Evolutionary conservation across 1,284 basidiomycete species (phyloP), one percentile per base, ranked within the genome.

Genomic region (Naganishia cerealis): DNA sequence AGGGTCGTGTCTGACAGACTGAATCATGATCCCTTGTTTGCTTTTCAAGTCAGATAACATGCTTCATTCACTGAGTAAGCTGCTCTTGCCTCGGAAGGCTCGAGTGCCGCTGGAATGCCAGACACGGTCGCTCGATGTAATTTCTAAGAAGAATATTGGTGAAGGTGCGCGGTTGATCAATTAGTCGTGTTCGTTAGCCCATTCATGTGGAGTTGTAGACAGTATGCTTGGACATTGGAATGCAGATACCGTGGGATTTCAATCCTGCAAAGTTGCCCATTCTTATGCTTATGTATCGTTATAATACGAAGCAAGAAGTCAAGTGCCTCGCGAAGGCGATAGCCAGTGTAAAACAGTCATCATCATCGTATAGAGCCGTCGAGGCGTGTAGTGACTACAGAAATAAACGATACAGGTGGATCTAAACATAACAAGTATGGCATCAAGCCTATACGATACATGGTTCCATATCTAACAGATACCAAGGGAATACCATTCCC

Each of bases 121-220:
- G 67, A 76, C 77, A 3, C 66, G 73, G 29, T 70, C 70, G 12
- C 70, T 81, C 54, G 79, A 81, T 67, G 77, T 76, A 46, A 75
- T 81, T 52, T 71, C 70, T 10, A 71, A 68, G 53, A 43, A 56
- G 40, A 71, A 71, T 36, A 71, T 71, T 21, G 70, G 70, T 6
- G 70, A 62, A 15, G 70, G 67, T 7, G 70, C 70, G 8, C 58
- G 56, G 50, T 65, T 71, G 67, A 62, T 63, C 21, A 65, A 69
- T 15, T 67, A 63, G 61, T 39, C 50, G 33, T 10, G 8, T 24
- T 9, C 13, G 40, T 33, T 33, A 33, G 29, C 29, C 18, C 10
- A 21, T 24, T 50, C 15, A 24, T 50, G n/a, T 9, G 9, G 46
- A 50, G 46, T 50, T 50, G 46, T 50, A 50, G 46, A 7, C 10